Conservation (phyloP, 169 alveolate genomes). For the Cryptosporidium baileyi region DNA sequence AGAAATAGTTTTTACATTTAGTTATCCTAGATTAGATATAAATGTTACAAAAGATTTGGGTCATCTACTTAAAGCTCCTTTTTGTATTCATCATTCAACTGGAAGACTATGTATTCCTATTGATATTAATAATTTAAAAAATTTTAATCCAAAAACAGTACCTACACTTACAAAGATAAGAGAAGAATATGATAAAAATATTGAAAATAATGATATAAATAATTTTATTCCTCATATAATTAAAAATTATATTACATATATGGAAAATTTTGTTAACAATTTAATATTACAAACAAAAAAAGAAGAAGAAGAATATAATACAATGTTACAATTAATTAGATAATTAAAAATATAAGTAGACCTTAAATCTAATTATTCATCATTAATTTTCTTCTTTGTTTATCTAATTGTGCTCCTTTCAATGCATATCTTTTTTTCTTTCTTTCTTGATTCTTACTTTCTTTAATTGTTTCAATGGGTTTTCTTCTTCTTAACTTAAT, state of each 20-base stretch:
- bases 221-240: neutral
- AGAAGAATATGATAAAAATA: constrained; percentile 17
- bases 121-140: constrained; percentile 73
- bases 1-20: constrained; percentile 80
- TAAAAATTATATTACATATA: neutral
- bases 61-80: constrained; percentile 89
- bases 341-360: neutral
- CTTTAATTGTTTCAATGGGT: constrained; percentile 67
- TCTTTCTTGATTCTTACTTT: constrained; percentile 65
- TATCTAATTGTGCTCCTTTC: constrained; percentile 53
- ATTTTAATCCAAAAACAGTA: constrained; percentile 80
- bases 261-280: constrained; percentile 48
- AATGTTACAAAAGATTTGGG: constrained; percentile 86
- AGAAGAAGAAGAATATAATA: constrained; percentile 43
- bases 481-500: constrained; percentile 36
- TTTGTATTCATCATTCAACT: constrained; percentile 89
- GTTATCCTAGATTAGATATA: constrained; percentile 82
- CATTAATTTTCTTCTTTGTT: constrained; percentile 59
- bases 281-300: neutral
- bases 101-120: constrained; percentile 88
- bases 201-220: neutral
- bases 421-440: constrained; percentile 69
- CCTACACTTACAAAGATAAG: constrained; percentile 77
- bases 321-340: constrained; percentile 6
- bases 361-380: constrained; percentile 14